These are phyloP conservation scores for Polysphondylium violaceum DNA, from an alignment of 78 protist species.

Conservation along the genomic window DNA sequence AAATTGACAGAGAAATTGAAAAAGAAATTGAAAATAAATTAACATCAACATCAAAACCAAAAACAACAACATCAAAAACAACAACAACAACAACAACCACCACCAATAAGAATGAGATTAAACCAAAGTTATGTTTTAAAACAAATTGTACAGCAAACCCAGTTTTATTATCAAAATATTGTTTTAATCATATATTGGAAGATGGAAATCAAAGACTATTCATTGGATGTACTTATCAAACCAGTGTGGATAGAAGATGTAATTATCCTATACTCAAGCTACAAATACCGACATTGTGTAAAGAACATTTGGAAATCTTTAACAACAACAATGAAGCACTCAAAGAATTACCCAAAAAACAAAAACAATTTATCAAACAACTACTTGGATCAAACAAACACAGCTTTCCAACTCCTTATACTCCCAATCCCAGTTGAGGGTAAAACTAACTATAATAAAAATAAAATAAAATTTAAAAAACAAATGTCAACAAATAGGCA, in stretches of 20 bases:
- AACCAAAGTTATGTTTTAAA: background rate
- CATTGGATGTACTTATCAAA: conserved; percentile 40
- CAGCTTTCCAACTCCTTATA: background rate
- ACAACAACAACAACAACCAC: background rate
- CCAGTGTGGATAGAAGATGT: conserved; percentile 10
- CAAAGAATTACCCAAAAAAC: conserved; percentile 28
- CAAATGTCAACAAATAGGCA: background rate
- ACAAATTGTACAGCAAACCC: conserved; percentile 9
- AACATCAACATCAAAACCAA: background rate
- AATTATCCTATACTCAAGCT: conserved; percentile 56
- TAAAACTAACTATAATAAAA: background rate
- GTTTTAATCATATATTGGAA: conserved; percentile 51
- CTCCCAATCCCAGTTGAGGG: background rate
- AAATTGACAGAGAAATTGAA: background rate
- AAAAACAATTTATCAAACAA: conserved; percentile 34
- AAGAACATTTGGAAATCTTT: conserved; percentile 58
- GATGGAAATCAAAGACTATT: conserved; percentile 58
- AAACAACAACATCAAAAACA: background rate
- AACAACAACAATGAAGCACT: background rate
- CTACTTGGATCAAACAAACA: conserved; percentile 13
- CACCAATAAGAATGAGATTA: background rate
- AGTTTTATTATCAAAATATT: conserved; percentile 39
- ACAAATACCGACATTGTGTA: conserved; percentile 55
- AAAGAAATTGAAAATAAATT: background rate
- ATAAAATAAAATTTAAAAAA: background rate